Percentiles rank a stretch among this genome's conserved stretches.
Conservation (phyloP, 2,329 filamentous ascomycete genomes). For the Chrysosporium queenslandicum region DNA sequence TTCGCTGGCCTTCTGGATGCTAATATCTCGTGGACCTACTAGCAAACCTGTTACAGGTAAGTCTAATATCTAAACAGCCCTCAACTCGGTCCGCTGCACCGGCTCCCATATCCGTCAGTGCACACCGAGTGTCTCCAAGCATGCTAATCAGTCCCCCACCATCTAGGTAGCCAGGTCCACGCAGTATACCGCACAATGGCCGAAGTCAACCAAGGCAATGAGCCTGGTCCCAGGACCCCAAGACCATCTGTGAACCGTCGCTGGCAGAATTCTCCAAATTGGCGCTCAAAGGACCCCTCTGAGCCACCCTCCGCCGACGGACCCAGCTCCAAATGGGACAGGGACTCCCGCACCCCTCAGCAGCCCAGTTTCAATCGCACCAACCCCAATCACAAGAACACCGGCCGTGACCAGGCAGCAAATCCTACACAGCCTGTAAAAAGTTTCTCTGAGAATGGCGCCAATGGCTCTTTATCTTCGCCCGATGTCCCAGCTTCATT, state of each 20-base stretch:
- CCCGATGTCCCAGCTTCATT: conserved; percentile 20
- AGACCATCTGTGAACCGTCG: conserved; percentile 12
- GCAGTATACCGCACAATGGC: conserved; percentile 1
- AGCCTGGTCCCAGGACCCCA: conserved; percentile 8
- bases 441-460: neutral
- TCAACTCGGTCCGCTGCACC: neutral
- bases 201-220: conserved; percentile 6
- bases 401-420: neutral
- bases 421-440: neutral
- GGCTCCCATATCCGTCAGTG: no score
- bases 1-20: neutral
- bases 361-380: conserved; percentile 6
- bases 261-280: conserved; percentile 15
- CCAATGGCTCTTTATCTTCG: neutral
- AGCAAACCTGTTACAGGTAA: neutral
- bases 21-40: neutral
- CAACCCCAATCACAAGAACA: neutral
- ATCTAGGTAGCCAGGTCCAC: conserved; percentile 1
- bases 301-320: neutral
- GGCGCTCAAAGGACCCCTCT: conserved; percentile 11
- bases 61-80: neutral
- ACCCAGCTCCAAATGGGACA: neutral
- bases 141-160: neutral
- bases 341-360: neutral
- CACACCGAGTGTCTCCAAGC: neutral